Evolutionary conservation across 2,329 filamentous ascomycete species (phyloP).

Genomic region (Aspergillus brunneoviolaceus): DNA sequence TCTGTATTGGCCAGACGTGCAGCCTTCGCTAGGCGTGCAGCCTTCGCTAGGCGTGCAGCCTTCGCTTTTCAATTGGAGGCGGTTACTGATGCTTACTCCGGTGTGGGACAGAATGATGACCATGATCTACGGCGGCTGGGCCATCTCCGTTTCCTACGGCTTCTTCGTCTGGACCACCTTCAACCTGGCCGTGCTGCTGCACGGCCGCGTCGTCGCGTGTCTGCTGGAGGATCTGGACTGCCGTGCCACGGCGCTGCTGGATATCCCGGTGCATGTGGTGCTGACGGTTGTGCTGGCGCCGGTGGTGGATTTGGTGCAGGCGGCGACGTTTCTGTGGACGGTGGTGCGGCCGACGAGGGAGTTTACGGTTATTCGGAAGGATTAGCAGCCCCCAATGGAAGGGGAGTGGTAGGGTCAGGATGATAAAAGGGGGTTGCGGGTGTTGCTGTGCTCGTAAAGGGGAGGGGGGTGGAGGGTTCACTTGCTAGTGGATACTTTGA

Average conservation of each 20-base stretch:
- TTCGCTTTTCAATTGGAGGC: neutral
- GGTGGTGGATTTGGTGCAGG: neutral
- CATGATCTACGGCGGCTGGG: neutral
- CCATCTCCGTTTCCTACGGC: neutral
- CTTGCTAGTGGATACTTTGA: too few species aligned
- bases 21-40: too few species aligned
- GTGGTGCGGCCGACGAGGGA: neutral
- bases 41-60: too few species aligned
- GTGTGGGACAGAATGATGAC: neutral
- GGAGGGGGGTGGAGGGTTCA: too few species aligned
- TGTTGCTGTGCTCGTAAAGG: too few species aligned
- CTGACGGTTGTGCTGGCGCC: neutral
- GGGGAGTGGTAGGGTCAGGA: too few species aligned
- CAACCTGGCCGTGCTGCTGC: neutral
- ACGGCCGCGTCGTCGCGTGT: neutral
- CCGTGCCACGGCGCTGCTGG: neutral
- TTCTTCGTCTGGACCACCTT: neutral
- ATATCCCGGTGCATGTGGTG: neutral
- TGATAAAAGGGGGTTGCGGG: neutral
- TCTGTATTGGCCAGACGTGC: too few species aligned
- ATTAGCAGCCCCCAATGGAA: neutral
- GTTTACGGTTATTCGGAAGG: neutral
- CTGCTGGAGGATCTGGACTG: slow-evolving; percentile 6
- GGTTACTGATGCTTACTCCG: too few species aligned
- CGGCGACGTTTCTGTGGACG: neutral